Percentiles rank a stretch among this genome's conserved stretches.
phyloP scores from a whole-genome alignment of 2,329 filamentous ascomycete species.

The Neoarthrinium moseri region DNA sequence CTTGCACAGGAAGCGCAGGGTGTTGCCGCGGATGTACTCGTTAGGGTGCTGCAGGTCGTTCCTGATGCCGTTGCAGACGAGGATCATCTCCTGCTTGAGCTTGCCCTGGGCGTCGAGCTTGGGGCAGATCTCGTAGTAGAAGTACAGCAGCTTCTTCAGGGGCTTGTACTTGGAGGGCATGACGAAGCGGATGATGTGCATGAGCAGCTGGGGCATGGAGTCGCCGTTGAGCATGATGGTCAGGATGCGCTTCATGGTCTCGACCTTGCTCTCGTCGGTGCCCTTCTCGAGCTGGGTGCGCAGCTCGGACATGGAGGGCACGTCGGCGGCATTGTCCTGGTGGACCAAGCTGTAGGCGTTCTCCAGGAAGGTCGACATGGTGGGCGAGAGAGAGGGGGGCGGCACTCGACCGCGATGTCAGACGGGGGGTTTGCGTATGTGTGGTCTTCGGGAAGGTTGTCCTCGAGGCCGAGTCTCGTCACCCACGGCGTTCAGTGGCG shows the following conservation, averaged over 20 bases:
- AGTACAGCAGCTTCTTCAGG: conserved; percentile 96
- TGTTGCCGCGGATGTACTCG: conserved; percentile 97
- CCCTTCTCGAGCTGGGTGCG: conserved; percentile 93
- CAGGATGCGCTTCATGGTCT: conserved; percentile 94
- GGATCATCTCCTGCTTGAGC: conserved; percentile 98
- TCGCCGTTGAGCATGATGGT: conserved; percentile 98
- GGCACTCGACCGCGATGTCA: conserved; percentile 8
- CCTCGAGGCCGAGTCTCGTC: background rate
- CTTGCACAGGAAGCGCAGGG: conserved; percentile 96
- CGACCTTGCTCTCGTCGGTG: conserved; percentile 86
- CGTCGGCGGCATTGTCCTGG: conserved; percentile 93
- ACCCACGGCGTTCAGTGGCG: background rate
- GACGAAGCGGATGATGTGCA: conserved; percentile 99
- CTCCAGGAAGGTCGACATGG: conserved; percentile 93
- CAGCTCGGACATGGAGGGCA: conserved; percentile 86
- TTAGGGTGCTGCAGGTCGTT: conserved; percentile 97
- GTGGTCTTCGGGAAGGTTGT: background rate
- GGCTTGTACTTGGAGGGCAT: conserved; percentile 98
- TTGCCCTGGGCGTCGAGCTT: conserved; percentile 92
- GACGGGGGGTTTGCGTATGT: background rate
- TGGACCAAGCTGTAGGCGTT: conserved; percentile 96
- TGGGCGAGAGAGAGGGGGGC: conserved; percentile 8
- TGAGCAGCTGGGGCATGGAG: conserved; percentile 89
- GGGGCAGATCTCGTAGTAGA: conserved; percentile 96
- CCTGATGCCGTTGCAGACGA: conserved; percentile 97